Evolutionary conservation across 257 asterid species (phyloP).

Genomic region (Solanum medicagineum): DNA sequence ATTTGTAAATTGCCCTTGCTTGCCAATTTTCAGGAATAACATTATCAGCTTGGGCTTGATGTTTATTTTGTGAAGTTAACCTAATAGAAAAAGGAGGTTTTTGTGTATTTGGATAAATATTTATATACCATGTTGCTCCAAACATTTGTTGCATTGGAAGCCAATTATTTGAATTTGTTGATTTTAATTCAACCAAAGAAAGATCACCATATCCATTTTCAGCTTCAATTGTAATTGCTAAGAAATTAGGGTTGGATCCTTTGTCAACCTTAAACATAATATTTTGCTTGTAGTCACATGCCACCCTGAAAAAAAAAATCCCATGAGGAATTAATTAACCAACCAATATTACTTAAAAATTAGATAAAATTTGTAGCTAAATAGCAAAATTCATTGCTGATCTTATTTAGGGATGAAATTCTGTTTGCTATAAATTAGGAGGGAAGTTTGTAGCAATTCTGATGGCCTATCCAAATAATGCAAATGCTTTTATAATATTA

Average conservation of each 20-base stretch:
- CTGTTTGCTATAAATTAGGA: no score
- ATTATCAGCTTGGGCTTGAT: not conserved
- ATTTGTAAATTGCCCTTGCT: not conserved
- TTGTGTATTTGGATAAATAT: not conserved
- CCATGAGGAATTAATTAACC: not conserved
- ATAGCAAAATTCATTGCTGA: no score
- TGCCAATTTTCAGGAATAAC: not conserved
- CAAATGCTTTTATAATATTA: not conserved
- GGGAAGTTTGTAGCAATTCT: no score
- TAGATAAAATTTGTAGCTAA: no score
- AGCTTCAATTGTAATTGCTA: conserved; percentile 4
- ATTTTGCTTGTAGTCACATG: not conserved
- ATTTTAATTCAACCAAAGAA: not conserved
- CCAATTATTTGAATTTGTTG: not conserved
- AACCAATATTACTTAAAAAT: no score
- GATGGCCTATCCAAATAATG: not conserved
- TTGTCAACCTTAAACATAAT: conserved; percentile 8
- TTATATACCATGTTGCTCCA: conserved; percentile 5
- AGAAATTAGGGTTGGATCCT: conserved; percentile 8
- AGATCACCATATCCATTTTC: conserved; percentile 11
- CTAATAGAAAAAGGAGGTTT: conserved; percentile 1
- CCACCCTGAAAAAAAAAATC: conserved; percentile 4
- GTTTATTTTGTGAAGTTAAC: not conserved
- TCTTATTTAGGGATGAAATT: no score
- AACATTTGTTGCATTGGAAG: conserved; percentile 7